Evolutionary conservation across 2,329 filamentous ascomycete species (phyloP).

Genomic region (Beauveria rudraprayagi): DNA sequence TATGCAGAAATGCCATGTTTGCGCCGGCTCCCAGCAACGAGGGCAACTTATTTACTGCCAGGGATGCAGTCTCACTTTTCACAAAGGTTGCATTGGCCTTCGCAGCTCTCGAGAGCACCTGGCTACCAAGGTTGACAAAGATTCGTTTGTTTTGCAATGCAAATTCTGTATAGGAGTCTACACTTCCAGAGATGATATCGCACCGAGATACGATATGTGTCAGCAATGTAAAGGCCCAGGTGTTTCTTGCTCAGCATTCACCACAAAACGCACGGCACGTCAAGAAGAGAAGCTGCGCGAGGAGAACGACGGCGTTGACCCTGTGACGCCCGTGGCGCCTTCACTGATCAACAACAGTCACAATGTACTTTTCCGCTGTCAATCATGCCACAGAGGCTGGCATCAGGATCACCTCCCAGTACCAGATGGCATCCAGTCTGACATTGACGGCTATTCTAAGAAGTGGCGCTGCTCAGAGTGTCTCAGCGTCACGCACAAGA

Average conservation of each 20-base stretch:
- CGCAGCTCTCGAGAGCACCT: constrained; percentile 73
- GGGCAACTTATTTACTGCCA: constrained; percentile 80
- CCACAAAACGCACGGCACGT: constrained; percentile 60
- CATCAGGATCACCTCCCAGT: constrained; percentile 77
- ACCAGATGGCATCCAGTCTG: constrained; percentile 22
- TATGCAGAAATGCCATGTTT: constrained; percentile 63
- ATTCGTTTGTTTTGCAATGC: constrained; percentile 83
- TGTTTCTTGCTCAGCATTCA: constrained; percentile 65
- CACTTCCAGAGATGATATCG: constrained; percentile 57
- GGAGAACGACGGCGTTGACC: constrained; percentile 72
- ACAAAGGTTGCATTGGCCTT: constrained; percentile 72
- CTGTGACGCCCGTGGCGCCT: constrained; percentile 55
- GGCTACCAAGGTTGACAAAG: constrained; percentile 72
- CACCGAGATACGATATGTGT: constrained; percentile 66
- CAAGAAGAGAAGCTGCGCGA: constrained; percentile 79
- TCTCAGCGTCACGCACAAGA: constrained; percentile 52
- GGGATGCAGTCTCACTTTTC: constrained; percentile 77
- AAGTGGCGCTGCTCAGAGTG: constrained; percentile 77
- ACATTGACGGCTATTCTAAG: constrained; percentile 1
- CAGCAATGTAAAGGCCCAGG: constrained; percentile 60
- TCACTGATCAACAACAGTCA: constrained; percentile 64
- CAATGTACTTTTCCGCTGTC: constrained; percentile 78
- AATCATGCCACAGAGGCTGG: constrained; percentile 65
- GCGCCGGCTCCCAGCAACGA: constrained; percentile 37
- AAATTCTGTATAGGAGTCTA: constrained; percentile 68